A percentile compares a stretch with the other conserved stretches of the same genome.
phyloP scores from a whole-genome alignment of 306 rosid genomes.

The Quercus engelmannii region DNA sequence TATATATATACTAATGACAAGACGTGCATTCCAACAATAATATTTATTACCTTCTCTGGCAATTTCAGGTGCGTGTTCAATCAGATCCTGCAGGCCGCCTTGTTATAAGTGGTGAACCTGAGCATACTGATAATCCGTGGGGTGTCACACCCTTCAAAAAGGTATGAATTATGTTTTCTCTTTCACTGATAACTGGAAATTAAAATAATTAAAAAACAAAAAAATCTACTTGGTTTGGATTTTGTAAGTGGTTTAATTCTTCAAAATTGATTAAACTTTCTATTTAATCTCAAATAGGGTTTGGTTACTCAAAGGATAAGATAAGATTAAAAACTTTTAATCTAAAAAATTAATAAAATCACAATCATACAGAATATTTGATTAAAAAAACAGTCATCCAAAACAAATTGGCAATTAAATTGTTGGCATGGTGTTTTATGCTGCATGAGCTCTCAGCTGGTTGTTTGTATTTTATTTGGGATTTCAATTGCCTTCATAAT shows the following conservation, averaged over 20 bases:
- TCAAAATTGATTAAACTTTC: no score
- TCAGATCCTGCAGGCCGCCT: constrained; percentile 95
- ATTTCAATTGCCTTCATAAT: not conserved
- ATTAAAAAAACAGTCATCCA: not conserved
- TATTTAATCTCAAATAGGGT: not conserved
- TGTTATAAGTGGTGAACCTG: constrained; percentile 96
- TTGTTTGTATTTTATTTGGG: not conserved
- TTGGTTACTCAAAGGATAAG: not conserved
- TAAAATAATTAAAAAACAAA: no score
- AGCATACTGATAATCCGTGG: constrained; percentile 90
- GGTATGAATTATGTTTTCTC: constrained; percentile 31
- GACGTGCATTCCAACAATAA: not conserved
- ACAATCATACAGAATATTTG: not conserved
- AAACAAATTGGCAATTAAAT: not conserved
- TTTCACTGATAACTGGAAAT: not conserved
- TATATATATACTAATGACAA: not conserved
- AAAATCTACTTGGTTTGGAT: not conserved
- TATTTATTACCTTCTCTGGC: constrained; percentile 1
- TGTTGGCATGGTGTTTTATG: not conserved
- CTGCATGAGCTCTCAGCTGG: not conserved
- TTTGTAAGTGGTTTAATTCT: no score
- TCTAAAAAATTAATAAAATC: not conserved
- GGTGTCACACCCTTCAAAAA: constrained; percentile 97
- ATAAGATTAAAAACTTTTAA: not conserved
- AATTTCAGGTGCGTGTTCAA: constrained; percentile 84